phyloP scores from a whole-genome alignment of 805 yeast species.

The Ogataea corticis region DNA sequence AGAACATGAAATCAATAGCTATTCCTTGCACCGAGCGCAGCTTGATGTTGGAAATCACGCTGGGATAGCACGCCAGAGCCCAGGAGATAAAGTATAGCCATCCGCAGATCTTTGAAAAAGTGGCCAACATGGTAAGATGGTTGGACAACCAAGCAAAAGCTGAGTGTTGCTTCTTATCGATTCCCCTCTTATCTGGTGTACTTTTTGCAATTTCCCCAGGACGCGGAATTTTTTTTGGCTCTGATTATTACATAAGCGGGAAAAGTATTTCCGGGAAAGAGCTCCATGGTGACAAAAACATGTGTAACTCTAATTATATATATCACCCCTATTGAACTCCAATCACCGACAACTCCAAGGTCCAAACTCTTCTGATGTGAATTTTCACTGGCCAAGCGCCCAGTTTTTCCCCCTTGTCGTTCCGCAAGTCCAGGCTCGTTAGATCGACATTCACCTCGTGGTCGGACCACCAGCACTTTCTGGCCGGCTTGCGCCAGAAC shows the following conservation, averaged over 20 bases:
- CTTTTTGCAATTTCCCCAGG: no score
- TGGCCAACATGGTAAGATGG: conserved; percentile 1
- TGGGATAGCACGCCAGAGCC: conserved; percentile 36
- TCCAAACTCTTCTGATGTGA: conserved; percentile 95
- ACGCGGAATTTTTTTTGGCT: no score
- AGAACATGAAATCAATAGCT: conserved; percentile 36
- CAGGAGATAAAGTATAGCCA: conserved; percentile 34
- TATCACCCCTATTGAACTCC: conserved; percentile 61
- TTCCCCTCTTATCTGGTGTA: no score
- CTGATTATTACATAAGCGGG: no score
- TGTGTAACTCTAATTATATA: background rate
- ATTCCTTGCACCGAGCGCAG: conserved; percentile 37
- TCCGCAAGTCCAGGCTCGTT: conserved; percentile 24
- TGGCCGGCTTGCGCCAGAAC: conserved; percentile 97
- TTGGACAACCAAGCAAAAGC: no score
- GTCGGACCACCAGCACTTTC: conserved; percentile 98
- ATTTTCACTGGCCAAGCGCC: conserved; percentile 55
- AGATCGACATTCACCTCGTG: conserved; percentile 50
- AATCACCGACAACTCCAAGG: conserved; percentile 85
- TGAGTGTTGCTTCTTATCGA: no score
- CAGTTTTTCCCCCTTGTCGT: conserved; percentile 29
- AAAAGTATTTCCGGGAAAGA: no score
- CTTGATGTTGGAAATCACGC: conserved; percentile 32
- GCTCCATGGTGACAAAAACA: no score
- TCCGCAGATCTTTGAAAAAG: conserved; percentile 27